phyloP scores from a whole-genome alignment of 2,329 filamentous ascomycete genomes.

The Scorias spongiosa region DNA sequence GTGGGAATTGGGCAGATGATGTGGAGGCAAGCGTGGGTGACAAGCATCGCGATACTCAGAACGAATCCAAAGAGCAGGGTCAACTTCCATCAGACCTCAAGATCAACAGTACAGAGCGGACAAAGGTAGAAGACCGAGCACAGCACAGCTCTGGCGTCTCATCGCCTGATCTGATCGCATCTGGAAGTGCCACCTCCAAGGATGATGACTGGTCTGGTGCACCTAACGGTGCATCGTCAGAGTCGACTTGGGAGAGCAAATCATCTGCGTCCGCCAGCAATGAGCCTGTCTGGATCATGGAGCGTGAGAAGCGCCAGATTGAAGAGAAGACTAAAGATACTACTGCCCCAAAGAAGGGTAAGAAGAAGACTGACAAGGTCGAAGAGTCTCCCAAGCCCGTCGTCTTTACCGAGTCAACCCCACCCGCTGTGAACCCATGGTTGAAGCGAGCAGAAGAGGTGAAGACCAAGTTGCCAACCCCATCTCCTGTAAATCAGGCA shows the following conservation, averaged over 20 bases:
- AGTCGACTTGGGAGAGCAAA: constrained; percentile 53
- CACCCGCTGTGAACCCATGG: constrained; percentile 81
- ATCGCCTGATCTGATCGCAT: constrained; percentile 40
- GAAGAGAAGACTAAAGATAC: constrained; percentile 13
- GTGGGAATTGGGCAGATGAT: constrained; percentile 33
- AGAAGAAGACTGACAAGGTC: constrained; percentile 38
- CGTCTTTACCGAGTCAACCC: constrained; percentile 63
- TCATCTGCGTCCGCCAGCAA: constrained; percentile 35
- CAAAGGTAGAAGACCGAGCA: constrained; percentile 15
- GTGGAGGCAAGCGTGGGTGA: constrained; percentile 26
- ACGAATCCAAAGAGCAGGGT: constrained; percentile 8
- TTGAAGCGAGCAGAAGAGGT: constrained; percentile 57
- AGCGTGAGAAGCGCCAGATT: constrained; percentile 20
- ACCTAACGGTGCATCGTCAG: constrained; percentile 44
- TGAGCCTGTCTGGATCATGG: constrained; percentile 48
- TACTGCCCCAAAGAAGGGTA: constrained; percentile 17
- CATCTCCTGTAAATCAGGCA: not conserved
- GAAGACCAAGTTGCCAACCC: constrained; percentile 30
- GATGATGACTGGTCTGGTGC: constrained; percentile 47
- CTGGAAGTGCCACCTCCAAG: constrained; percentile 40
- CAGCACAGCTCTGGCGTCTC: constrained; percentile 20
- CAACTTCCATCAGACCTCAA: constrained; percentile 14
- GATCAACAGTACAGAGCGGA: constrained; percentile 15
- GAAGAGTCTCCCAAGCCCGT: constrained; percentile 34
- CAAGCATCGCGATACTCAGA: constrained; percentile 21